Conservation (phyloP, 371 early-diverging fungal genomes). For the Umbelopsis sp. region DNA sequence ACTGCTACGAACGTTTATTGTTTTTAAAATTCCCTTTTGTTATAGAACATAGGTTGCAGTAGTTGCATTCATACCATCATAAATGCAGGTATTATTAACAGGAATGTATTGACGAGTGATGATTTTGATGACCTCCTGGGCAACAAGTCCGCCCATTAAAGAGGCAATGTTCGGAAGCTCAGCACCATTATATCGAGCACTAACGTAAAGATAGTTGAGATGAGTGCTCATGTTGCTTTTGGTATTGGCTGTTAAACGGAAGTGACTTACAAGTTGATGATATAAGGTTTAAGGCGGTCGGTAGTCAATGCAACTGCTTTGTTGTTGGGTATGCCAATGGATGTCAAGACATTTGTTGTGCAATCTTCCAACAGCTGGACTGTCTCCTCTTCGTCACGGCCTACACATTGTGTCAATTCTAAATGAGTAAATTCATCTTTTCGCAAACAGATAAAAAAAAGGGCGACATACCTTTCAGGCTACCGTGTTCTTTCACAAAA, state of each 20-base stretch:
- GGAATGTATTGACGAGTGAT: slow-evolving; percentile 93
- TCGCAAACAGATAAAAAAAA: no score
- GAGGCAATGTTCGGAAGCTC: slow-evolving; percentile 87
- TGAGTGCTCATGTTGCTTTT: background rate
- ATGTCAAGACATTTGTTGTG: background rate
- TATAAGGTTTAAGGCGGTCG: background rate
- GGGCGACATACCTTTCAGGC: slow-evolving; percentile 52
- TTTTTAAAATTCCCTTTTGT: background rate
- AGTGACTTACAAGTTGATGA: slow-evolving; percentile 11
- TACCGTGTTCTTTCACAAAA: slow-evolving; percentile 61
- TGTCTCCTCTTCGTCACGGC: slow-evolving; percentile 31
- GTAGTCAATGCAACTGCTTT: background rate
- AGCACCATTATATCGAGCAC: slow-evolving; percentile 75
- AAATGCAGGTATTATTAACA: slow-evolving; percentile 81
- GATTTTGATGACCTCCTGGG: slow-evolving; percentile 94
- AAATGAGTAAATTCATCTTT: no score
- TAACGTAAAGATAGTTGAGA: slow-evolving; percentile 26
- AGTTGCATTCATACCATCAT: slow-evolving; percentile 76
- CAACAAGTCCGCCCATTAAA: slow-evolving; percentile 90
- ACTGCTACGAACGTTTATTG: background rate
- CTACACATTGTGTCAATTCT: no score
- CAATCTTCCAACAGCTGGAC: slow-evolving; percentile 35
- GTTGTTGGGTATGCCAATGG: background rate
- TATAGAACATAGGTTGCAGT: slow-evolving; percentile 38
- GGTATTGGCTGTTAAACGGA: background rate